Base-by-base conservation (phyloP, 192 early-diverging fungal genomes). In the Linnemannia exigua region DNA sequence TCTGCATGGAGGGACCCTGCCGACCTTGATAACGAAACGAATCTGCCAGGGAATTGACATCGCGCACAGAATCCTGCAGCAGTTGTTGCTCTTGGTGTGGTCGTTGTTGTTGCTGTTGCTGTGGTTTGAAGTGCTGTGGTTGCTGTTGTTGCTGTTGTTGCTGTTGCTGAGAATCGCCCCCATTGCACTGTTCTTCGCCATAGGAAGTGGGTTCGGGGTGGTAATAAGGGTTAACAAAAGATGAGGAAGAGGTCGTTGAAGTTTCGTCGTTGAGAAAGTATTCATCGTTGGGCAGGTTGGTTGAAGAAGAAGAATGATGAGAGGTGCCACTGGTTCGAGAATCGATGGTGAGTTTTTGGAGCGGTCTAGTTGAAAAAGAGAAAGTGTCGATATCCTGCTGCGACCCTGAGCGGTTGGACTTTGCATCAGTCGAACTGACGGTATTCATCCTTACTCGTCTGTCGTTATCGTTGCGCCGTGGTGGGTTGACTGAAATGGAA, bases 371-470 rank as follows among this genome's bases (percentile, higher is more conserved):
- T 12, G 37, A 31, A 25, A 46, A 41, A 41, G n/a, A 44, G 15
- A 28, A n/a, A 9, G 41, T 75, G 58, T 41, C 41, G 35, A 46
- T 70, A 35, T 79, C 54, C 11, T 80, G 44, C 41, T 74, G 66
- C 20, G 70, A 72, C 47, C 72, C 72, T 74, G 35, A 22, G 61
- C 63, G 79, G 48, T 51, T 80, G 79, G 79, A 46, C 61, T 41
- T 33, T 72, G 70, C 67, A 25, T 68, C 72, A 46, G 63, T 25
- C 19, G 47, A 61, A 25, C 52, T 72, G 47, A 67, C 58, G 1
- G 77, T 80, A 47, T 80, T 80, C 79, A 80, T 80, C 66, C 75
- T 76, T 76, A 19, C 20, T 20, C 61, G 70, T 12, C 51, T 41
- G 31, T 50, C 70, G 46, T 41, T 69, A 19, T 33, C 41, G 44